These are phyloP conservation scores for Phenoliferia sp. DNA, from an alignment of 1,284 basidiomycete genomes.

Conservation along the genomic window DNA sequence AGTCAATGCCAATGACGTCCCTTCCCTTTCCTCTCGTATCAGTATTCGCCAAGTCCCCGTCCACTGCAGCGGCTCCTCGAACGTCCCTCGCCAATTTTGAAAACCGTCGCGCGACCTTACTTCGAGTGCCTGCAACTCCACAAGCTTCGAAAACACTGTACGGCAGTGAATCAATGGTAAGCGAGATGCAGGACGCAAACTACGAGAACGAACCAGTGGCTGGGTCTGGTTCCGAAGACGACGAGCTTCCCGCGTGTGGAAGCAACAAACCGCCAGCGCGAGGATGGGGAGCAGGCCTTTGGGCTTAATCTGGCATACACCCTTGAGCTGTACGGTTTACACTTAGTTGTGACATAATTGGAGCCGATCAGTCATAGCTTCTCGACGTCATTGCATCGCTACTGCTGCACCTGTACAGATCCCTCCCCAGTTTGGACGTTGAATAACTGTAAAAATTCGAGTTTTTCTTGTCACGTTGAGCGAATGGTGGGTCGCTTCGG, in stretches of 20 bases:
- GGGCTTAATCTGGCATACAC: no score
- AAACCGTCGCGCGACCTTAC: neutral
- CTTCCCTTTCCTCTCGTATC: constrained; percentile 10
- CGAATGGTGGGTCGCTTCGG: no score
- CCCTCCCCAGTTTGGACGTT: no score
- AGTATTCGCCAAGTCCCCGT: neutral
- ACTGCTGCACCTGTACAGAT: no score
- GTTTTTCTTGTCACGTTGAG: no score
- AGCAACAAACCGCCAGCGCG: no score
- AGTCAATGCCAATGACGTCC: constrained; percentile 10
- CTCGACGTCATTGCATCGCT: no score
- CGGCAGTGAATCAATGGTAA: neutral
- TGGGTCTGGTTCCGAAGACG: neutral
- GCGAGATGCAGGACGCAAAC: neutral
- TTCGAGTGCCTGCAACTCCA: neutral
- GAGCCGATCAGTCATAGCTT: no score
- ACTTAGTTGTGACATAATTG: no score
- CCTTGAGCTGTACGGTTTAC: no score
- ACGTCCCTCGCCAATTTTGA: neutral
- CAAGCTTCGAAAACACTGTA: constrained; percentile 1
- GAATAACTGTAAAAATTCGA: no score
- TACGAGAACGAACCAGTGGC: neutral
- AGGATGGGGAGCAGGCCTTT: no score
- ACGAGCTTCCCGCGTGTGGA: neutral
- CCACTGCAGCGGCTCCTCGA: neutral